Conservation (phyloP, 2,329 filamentous ascomycete genomes). For the Colletotrichum sp. region DNA sequence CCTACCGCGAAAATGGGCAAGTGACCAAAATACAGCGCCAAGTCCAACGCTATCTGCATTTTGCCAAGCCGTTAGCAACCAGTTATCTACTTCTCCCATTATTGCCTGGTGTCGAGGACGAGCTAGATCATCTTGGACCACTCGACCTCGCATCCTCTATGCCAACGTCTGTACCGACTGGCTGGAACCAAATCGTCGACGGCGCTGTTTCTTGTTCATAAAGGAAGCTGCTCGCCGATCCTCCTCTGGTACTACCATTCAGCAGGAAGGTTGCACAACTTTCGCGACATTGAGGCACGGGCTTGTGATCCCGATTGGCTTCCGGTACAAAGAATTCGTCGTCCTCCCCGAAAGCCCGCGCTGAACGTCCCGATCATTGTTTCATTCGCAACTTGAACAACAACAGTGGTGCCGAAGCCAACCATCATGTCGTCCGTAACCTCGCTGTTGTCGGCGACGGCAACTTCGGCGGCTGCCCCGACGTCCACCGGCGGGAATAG, state of each 20-base stretch:
- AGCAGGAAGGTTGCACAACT: not conserved
- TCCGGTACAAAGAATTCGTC: not conserved
- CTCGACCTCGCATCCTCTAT: not conserved
- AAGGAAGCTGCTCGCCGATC: not conserved
- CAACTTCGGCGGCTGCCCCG: slow-evolving; percentile 30
- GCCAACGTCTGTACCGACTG: not conserved
- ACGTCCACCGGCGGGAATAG: slow-evolving; percentile 29
- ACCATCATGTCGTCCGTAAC: slow-evolving; percentile 5
- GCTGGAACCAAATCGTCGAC: not conserved
- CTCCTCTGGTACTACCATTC: not conserved
- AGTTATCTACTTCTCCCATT: not conserved
- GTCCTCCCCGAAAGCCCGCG: not conserved
- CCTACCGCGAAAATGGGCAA: not conserved
- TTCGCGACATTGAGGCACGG: not conserved
- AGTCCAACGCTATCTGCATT: not conserved
- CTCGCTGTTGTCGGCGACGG: slow-evolving; percentile 13
- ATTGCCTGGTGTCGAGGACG: not conserved
- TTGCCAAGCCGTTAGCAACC: not conserved
- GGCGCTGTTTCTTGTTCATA: not conserved
- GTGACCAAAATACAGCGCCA: not conserved
- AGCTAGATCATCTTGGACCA: not conserved
- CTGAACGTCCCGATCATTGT: not conserved
- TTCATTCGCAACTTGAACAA: not conserved
- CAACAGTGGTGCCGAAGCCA: not conserved
- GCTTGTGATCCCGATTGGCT: not conserved